phyloP scores from a whole-genome alignment of 768 basidiomycete species.

The Clitopilus hobsonii region DNA sequence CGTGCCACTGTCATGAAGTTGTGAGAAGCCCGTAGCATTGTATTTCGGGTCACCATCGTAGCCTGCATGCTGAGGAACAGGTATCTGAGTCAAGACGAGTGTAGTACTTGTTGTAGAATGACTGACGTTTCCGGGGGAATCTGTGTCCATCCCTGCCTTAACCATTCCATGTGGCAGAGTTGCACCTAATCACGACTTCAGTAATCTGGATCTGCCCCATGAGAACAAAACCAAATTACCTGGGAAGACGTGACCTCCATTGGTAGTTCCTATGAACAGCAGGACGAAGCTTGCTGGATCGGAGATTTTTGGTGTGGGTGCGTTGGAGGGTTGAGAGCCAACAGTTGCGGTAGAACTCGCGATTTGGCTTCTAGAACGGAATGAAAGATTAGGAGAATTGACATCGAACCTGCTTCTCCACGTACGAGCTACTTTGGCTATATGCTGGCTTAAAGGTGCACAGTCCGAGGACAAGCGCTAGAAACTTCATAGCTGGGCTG shows the following conservation, averaged over 20 bases:
- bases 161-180: slow-evolving; percentile 69
- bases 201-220: background rate
- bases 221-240: slow-evolving; percentile 24
- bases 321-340: background rate
- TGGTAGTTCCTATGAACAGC: slow-evolving; percentile 55
- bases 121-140: slow-evolving; percentile 54
- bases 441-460: background rate
- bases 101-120: background rate
- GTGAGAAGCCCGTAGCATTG: slow-evolving; percentile 56
- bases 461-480: background rate
- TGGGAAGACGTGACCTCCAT: slow-evolving; percentile 59
- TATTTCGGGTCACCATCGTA: slow-evolving; percentile 38
- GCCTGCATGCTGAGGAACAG: slow-evolving; percentile 36
- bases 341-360: background rate
- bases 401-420: too few relatives aligned
- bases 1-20: slow-evolving; percentile 59
- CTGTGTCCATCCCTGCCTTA: slow-evolving; percentile 64
- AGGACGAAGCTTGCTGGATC: slow-evolving; percentile 43
- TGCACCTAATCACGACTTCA: slow-evolving; percentile 34
- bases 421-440: background rate
- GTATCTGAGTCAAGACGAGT: background rate
- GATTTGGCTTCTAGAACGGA: background rate
- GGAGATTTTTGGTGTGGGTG: slow-evolving; percentile 6
- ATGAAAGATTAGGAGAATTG: too few relatives aligned
- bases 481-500: background rate